phyloP scores from a whole-genome alignment of 257 asterid species.

The Hygrophila difformis region DNA sequence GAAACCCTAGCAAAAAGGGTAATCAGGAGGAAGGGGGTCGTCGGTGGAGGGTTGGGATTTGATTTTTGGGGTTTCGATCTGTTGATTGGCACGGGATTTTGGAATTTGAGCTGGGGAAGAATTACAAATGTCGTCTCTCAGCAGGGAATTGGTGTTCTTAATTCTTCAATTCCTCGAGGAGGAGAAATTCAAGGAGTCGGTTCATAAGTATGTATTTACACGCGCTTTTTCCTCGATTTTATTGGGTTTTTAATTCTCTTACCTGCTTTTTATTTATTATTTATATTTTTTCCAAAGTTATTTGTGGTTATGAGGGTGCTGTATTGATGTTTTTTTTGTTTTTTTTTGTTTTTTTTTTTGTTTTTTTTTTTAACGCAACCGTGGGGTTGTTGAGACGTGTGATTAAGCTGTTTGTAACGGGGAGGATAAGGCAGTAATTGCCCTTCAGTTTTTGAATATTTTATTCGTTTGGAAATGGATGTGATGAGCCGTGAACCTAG shows the following conservation, averaged over 20 bases:
- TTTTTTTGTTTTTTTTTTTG: too few species aligned
- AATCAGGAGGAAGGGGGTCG: conserved; percentile 17
- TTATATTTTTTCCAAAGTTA: too few species aligned
- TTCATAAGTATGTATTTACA: conserved; percentile 58
- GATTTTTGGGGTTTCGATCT: conserved; percentile 57
- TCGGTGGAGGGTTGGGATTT: conserved; percentile 31
- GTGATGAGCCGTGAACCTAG: background rate
- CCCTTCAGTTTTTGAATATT: conserved; percentile 12
- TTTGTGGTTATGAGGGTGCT: too few species aligned
- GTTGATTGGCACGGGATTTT: conserved; percentile 26
- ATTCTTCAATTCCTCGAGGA: conserved; percentile 95
- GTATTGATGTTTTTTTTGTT: too few species aligned
- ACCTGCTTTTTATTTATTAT: too few species aligned
- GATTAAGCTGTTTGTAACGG: too few species aligned
- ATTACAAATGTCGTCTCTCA: conserved; percentile 91
- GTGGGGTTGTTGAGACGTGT: too few species aligned
- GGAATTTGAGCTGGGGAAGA: conserved; percentile 34
- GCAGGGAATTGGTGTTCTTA: conserved; percentile 92
- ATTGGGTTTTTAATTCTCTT: background rate
- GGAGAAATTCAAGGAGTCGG: conserved; percentile 95
- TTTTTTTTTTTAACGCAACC: too few species aligned
- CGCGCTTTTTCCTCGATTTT: background rate
- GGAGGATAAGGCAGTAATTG: conserved; percentile 10
- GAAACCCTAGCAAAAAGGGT: conserved; percentile 58
- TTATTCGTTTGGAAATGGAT: background rate